Evolutionary conservation across 2,329 filamentous ascomycete species (phyloP), one percentile per base, ranked within the genome.

Genomic region (Monosporascus cannonballus): DNA sequence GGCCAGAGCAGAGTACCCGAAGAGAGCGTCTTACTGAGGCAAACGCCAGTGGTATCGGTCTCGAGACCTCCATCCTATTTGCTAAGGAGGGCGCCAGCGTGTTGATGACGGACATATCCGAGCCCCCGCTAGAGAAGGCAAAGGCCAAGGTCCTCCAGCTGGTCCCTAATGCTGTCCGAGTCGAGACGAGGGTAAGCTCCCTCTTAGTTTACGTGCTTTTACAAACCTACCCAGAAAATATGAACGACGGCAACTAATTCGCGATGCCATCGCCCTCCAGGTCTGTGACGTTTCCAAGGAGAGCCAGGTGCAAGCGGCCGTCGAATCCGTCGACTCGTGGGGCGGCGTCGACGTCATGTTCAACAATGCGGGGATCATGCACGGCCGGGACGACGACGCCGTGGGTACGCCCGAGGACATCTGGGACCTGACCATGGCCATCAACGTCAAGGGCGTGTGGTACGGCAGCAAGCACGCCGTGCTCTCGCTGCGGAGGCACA

Each of bases 401-500:
- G 76, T 95, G 68, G 82, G 87, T 69, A 96, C 91, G 1, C 85
- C 89, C 49, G 90, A 96, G 75, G 85, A 83, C 64, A 92, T 96
- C 76, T 96, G 92, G 92, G 90, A 96, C 65, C 75, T 96, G 60
- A 96, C 92, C 4, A 90, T 96, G 56, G 85, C 84, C 69, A 95
- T 96, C 77, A 96, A 96, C 72, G 92, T 96, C 71, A 96, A 96
- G 81, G 92, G 92, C 44, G 92, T 96, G n/a, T 96, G 92, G 92
- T 96, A 84, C 70, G 92, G 92, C 55, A 87, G 85, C 80, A 96
- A 96, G 79, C 90, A 96, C 70, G 90, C 92, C 6, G 85, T 96
- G 27, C 77, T 93, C 49, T 83, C 89, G 45, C 79, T 96, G 63
- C 86, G 91, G 59, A 85, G 84, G 63, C 79, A 95, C 77, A 80